Base-by-base conservation (phyloP, 345 rosid genomes). In the Salix dunnii region DNA sequence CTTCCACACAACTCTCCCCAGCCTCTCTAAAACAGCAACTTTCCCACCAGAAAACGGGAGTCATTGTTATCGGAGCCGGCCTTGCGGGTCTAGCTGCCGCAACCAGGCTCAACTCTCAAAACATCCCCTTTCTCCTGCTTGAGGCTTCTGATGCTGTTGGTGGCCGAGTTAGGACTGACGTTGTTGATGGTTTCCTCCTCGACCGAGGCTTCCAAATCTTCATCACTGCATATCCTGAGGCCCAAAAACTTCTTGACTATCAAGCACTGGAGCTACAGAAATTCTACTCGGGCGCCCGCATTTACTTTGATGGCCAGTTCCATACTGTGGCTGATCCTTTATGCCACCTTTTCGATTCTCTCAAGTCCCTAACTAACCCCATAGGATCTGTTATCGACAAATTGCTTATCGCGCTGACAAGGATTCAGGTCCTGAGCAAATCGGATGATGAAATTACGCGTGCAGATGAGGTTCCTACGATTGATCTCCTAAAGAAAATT, bases 141-240 rank as follows among this genome's bases (percentile, higher is more conserved):
- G 99, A 94, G 80, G 89, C 97, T 48, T 92, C 99, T 30, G 93
- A 94, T 46, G 89, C 76, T 7, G 90, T 93, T 9, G 99, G 99
- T 2, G 97, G 97, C 61, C 94, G 98, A 5, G 98, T 94, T 42
- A 88, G 94, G 8, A 95, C 97, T 12, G 99, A 95, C 60, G 30
- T 49, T 65, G 88, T 95, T 17, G 96, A 95, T 67, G 97, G 97
- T 7, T 95, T 89, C 75, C 84, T 89, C 61, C 89, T 92, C 49
- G 99, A 95, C 81, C 89, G 97, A 62, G 99, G 99, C 63, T 95
- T 95, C 89, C 99, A 95, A 81, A 95, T 95, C 70, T 95, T 95
- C 90, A 92, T 95, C 83, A 95, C 97, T 1, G 95, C 92, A 11
- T 91, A 95, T 62, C 97, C 97, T 3, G 99, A 95, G 84, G 97